Percentiles rank a stretch among this genome's conserved stretches.
Conservation (phyloP, 305 asterid species). For the Fraxinus sp. region DNA sequence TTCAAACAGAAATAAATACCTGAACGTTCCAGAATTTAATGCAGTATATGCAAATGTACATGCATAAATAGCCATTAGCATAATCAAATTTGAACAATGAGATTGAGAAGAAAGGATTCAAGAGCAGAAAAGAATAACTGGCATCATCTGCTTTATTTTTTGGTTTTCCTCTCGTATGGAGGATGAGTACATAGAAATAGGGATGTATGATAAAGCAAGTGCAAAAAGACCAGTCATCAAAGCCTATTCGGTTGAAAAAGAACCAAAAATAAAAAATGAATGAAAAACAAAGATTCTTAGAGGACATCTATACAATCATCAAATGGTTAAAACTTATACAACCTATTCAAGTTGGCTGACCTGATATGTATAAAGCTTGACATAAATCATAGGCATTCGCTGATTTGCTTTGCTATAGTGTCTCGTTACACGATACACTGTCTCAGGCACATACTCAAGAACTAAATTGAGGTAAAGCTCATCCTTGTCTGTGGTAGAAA, state of each 20-base stretch:
- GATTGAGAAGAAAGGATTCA: neutral
- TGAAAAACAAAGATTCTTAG: neutral
- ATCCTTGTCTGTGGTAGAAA: conserved; percentile 75
- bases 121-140: neutral
- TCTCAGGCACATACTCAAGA: conserved; percentile 80
- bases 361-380: conserved; percentile 84
- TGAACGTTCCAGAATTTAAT: neutral
- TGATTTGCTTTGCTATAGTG: conserved; percentile 82
- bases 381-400: conserved; percentile 82
- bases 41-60: neutral
- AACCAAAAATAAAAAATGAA: neutral
- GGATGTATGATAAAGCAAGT: neutral
- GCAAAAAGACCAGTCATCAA: neutral
- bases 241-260: neutral
- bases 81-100: neutral
- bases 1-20: neutral
- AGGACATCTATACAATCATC: neutral
- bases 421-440: conserved; percentile 65
- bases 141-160: neutral
- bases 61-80: neutral
- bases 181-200: neutral
- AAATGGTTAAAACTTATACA: neutral
- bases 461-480: conserved; percentile 80
- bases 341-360: conserved; percentile 28
- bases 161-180: neutral